Percentiles rank a stretch among this genome's conserved stretches.
Conservation (phyloP, 495 filamentous ascomycete species). For the Elasticomyces elasticus region DNA sequence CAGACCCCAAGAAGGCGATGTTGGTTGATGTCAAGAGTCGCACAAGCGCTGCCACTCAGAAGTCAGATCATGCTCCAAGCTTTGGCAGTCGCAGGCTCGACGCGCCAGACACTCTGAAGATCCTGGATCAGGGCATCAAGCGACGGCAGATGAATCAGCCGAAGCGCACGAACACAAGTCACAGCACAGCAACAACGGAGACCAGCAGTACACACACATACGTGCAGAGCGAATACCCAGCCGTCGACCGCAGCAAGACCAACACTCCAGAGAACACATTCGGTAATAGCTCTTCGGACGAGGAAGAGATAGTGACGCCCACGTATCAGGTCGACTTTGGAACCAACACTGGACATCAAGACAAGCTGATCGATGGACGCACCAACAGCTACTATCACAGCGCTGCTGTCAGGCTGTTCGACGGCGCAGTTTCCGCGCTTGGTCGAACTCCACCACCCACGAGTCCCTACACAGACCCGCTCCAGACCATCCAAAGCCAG, state of each 20-base stretch:
- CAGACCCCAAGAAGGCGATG: constrained; percentile 18
- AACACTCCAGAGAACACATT: constrained; percentile 13
- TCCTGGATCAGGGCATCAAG: constrained; percentile 20
- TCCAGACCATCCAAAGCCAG: constrained; percentile 16
- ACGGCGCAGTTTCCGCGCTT: constrained; percentile 4
- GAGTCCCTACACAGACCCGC: constrained; percentile 14
- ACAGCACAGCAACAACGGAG: constrained; percentile 1
- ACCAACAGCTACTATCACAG: not conserved
- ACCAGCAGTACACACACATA: not conserved
- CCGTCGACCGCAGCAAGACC: not conserved
- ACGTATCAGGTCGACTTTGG: not conserved
- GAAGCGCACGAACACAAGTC: not conserved
- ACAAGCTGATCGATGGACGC: not conserved
- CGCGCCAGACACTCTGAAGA: constrained; percentile 10
- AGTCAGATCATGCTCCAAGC: not conserved
- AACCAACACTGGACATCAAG: not conserved
- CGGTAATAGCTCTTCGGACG: constrained; percentile 8
- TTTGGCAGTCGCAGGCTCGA: constrained; percentile 18
- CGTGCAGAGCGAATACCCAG: not conserved
- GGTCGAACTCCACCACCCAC: constrained; percentile 9
- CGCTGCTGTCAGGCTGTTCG: constrained; percentile 2
- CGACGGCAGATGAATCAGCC: constrained; percentile 6
- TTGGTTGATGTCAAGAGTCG: constrained; percentile 16
- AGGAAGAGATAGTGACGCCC: constrained; percentile 13
- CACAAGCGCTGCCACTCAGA: not conserved